A percentile compares a stretch with the other conserved stretches of the same genome.
Evolutionary conservation across 2,329 filamentous ascomycete species (phyloP).

Genomic region (Bipolaris oryzae): DNA sequence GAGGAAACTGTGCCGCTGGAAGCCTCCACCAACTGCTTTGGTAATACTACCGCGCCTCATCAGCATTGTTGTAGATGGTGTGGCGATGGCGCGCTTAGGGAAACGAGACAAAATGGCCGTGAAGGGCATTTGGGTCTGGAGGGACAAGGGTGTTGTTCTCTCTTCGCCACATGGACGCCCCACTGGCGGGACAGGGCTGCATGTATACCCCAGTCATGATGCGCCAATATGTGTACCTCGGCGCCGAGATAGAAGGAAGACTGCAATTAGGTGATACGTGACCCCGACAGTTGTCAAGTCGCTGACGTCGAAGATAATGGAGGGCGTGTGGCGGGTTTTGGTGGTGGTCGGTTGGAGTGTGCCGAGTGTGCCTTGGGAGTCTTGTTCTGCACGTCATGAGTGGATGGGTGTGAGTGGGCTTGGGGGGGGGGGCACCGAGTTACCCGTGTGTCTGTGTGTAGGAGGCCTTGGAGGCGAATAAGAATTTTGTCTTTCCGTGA

Average conservation of each 20-base stretch:
- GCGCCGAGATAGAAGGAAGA: not conserved
- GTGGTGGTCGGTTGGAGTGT: constrained; percentile 9
- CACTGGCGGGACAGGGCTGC: constrained; percentile 10
- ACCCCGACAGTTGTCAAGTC: constrained; percentile 5
- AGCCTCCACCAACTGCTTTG: no score
- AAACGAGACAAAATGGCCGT: not conserved
- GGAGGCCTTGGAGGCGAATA: constrained; percentile 22
- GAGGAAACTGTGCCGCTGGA: no score
- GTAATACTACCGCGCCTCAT: no score
- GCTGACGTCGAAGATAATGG: constrained; percentile 20
- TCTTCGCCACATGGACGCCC: constrained; percentile 11
- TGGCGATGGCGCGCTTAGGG: no score
- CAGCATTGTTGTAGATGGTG: no score
- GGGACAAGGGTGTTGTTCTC: not conserved
- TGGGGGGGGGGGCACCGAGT: constrained; percentile 21
- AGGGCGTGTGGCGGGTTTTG: constrained; percentile 5
- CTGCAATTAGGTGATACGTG: not conserved
- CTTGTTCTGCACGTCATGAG: constrained; percentile 28
- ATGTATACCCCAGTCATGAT: not conserved
- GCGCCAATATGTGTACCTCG: no score
- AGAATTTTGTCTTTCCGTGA: constrained; percentile 5
- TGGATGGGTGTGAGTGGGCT: constrained; percentile 11
- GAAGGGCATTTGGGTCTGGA: not conserved
- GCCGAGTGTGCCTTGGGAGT: constrained; percentile 24
- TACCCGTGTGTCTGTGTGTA: constrained; percentile 25